Evolutionary conservation across 768 basidiomycete genomes (phyloP).

Genomic region (Kwoniella shandongensis): DNA sequence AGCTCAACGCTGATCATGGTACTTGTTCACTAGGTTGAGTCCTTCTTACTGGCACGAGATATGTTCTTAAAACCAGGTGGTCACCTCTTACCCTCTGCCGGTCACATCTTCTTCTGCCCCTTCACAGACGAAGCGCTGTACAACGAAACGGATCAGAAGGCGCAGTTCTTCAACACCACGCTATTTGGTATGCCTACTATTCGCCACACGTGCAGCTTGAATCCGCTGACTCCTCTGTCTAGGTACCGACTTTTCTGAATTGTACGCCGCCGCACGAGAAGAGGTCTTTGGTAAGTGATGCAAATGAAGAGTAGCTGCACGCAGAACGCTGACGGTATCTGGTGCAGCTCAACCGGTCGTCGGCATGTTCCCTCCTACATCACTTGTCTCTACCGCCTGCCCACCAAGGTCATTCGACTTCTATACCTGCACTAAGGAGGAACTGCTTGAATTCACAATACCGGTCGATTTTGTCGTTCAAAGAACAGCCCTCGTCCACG

Average conservation of each 20-base stretch:
- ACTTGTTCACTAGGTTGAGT: constrained; percentile 53
- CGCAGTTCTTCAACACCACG: constrained; percentile 51
- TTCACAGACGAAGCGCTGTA: constrained; percentile 48
- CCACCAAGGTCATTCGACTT: constrained; percentile 51
- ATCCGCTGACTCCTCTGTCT: constrained; percentile 3
- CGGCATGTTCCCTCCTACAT: constrained; percentile 48
- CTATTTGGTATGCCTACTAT: constrained; percentile 39
- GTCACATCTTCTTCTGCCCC: constrained; percentile 48
- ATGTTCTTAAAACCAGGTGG: constrained; percentile 50
- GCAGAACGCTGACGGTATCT: not conserved
- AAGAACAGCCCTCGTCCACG: constrained; percentile 45
- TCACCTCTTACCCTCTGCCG: constrained; percentile 44
- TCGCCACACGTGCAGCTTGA: not conserved
- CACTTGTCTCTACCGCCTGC: constrained; percentile 38
- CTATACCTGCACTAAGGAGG: constrained; percentile 39
- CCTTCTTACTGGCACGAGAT: constrained; percentile 49
- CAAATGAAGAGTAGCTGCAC: not conserved
- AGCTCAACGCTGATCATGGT: too few species aligned
- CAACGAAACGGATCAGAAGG: constrained; percentile 51
- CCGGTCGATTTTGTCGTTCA: constrained; percentile 44
- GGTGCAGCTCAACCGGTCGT: constrained; percentile 48
- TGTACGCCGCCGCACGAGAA: constrained; percentile 41
- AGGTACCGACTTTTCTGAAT: constrained; percentile 46
- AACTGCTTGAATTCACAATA: constrained; percentile 46
- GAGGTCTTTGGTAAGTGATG: constrained; percentile 48